A percentile compares a stretch with the other conserved stretches of the same genome.
phyloP scores from a whole-genome alignment of 108 stramenopile genomes.

The Cylindrotheca fusiformis region DNA sequence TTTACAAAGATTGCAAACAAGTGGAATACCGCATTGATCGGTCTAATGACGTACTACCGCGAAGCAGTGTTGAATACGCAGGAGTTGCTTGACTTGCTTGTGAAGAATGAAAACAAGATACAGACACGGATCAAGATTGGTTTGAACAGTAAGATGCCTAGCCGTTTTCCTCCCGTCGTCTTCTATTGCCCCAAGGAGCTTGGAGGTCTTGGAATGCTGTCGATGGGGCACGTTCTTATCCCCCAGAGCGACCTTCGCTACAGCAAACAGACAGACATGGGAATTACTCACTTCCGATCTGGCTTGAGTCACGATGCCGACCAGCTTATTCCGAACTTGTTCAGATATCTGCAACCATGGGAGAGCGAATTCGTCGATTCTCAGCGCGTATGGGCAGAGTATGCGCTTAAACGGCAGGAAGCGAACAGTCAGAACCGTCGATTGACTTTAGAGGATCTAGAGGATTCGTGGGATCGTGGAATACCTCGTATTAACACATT shows the following conservation, averaged over 20 bases:
- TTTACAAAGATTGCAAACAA: conserved; percentile 99
- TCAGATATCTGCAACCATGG: conserved; percentile 99
- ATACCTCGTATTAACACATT: conserved; percentile 99
- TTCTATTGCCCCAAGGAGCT: conserved; percentile 97
- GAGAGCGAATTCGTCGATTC: conserved; percentile 99
- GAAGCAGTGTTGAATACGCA: conserved; percentile 99
- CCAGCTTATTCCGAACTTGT: conserved; percentile 98
- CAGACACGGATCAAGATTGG: conserved; percentile 99
- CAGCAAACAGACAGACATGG: conserved; percentile 98
- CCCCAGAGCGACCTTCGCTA: conserved; percentile 98
- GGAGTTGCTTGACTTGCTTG: conserved; percentile 94
- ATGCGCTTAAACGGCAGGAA: conserved; percentile 99
- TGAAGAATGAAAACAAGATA: conserved; percentile 99
- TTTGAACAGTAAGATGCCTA: conserved; percentile 99
- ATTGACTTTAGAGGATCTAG: conserved; percentile 97
- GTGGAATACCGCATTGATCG: conserved; percentile 97
- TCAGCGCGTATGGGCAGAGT: conserved; percentile 99
- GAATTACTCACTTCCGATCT: conserved; percentile 97
- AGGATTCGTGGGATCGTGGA: conserved; percentile 99
- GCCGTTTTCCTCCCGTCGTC: conserved; percentile 89
- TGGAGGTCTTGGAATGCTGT: conserved; percentile 98
- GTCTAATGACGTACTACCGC: conserved; percentile 98
- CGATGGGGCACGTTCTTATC: conserved; percentile 99
- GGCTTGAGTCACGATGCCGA: conserved; percentile 99
- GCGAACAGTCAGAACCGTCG: conserved; percentile 98